Base-by-base conservation (phyloP, 2,329 filamentous ascomycete species). In the Ceratocystis lukuohia region DNA sequence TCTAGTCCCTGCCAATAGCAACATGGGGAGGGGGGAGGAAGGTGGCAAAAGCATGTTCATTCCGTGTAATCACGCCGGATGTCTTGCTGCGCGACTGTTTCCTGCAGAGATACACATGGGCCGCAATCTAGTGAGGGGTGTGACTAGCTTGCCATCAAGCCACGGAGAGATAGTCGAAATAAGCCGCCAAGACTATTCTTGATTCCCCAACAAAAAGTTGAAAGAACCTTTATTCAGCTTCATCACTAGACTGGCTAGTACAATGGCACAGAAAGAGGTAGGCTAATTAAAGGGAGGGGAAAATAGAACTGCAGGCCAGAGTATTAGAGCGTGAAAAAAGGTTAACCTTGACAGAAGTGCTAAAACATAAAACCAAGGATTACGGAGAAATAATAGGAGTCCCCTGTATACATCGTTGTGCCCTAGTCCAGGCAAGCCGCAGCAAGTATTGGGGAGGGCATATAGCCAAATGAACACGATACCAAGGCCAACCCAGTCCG, bases 201-300 rank as follows among this genome's bases (percentile, higher is more conserved):
- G 37, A 20, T 44, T 56, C 28, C 46, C 48, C 48, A 65, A 28
- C 33, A 57, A 65, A 56, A 37, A 56, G 15, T 10, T n/a, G 56
- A 37, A 17, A 57, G 30, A 68, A 62, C 15, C 74, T 25, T 37
- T 2, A 37, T 37, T 7, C 12, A 28, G 33, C 56, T 37, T 41
- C 37, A 30, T 8, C 56, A 37, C 56, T 20, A 41, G 37, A 15
- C 10, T 33, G 8, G n/a, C 12, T 30, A 28, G 28, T 15, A 30
- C 22, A 25, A 57, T 30, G 28, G 53, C 53, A 57, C 53, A 57
- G 12, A 33, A 17, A 22, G 12, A 15, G 3, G 48, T n/a, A 6
- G 2, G 20, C 48, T 12, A 53, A 50, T 22, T 8, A 10, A 50
- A 50, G 46, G 22, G 46, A 15, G 48, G 48, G 56, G 5, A 20